Conservation (phyloP, 2,329 filamentous ascomycete species). For the Sphaerulina populicola region DNA sequence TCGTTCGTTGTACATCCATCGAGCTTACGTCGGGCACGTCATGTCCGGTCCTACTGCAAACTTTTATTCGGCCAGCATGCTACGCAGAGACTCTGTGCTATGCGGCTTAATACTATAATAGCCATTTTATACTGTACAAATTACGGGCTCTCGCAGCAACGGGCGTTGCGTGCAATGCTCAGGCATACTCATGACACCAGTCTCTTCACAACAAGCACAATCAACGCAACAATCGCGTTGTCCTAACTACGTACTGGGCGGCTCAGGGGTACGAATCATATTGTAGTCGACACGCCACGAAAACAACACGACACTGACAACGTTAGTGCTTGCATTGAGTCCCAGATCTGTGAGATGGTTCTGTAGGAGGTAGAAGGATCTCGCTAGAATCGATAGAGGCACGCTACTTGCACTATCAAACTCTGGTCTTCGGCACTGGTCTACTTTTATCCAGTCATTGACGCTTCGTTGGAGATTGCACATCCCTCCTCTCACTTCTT, state of each 20-base stretch:
- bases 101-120: neutral
- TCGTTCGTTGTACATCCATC: no score
- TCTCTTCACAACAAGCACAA: neutral
- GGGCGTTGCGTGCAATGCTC: no score
- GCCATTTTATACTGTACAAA: neutral
- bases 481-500: neutral
- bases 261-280: neutral
- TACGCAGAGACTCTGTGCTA: neutral
- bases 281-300: slow-evolving; percentile 7
- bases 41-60: neutral
- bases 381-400: slow-evolving; percentile 2
- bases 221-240: neutral
- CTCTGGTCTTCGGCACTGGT: slow-evolving; percentile 20
- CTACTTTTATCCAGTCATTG: slow-evolving; percentile 18
- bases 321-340: slow-evolving; percentile 12
- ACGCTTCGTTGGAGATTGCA: slow-evolving; percentile 8
- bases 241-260: slow-evolving; percentile 8
- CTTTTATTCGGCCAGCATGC: neutral
- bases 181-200: neutral
- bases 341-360: slow-evolving; percentile 6
- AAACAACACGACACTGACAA: slow-evolving; percentile 1
- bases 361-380: slow-evolving; percentile 7
- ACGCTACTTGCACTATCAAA: slow-evolving; percentile 8
- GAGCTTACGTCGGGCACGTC: neutral
- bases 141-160: no score